Conservation (phyloP, 78 protist species). For the Blattamonas nauphoetae region DNA sequence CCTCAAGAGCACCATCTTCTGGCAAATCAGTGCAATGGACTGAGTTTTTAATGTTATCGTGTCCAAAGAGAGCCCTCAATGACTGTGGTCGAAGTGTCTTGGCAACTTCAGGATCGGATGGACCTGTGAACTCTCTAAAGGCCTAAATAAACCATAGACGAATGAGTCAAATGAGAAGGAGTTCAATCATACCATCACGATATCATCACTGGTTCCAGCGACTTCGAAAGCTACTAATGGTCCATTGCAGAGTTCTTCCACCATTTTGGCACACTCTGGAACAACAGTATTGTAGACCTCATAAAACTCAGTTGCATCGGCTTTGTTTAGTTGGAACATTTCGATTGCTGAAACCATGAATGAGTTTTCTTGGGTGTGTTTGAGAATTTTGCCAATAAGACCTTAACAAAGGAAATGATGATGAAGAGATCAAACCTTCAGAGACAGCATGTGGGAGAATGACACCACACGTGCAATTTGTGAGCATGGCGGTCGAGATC, state of each 20-base stretch:
- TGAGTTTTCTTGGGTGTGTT: not conserved
- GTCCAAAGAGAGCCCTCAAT: slow-evolving; percentile 48
- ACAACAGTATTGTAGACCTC: slow-evolving; percentile 60
- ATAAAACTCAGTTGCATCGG: slow-evolving; percentile 56
- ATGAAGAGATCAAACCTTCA: not conserved
- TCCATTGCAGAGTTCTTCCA: slow-evolving; percentile 16
- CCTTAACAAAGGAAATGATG: not conserved
- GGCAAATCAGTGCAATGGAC: slow-evolving; percentile 68
- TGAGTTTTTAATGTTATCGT: slow-evolving; percentile 31
- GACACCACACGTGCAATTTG: not conserved
- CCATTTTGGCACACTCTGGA: slow-evolving; percentile 30
- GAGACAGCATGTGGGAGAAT: not conserved
- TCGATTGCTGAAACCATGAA: slow-evolving; percentile 19
- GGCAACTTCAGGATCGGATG: slow-evolving; percentile 56
- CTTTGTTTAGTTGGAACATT: not conserved
- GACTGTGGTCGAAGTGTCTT: slow-evolving; percentile 33
- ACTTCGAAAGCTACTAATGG: slow-evolving; percentile 37
- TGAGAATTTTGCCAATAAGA: not conserved
- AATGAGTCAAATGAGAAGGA: not conserved
- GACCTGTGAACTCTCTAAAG: slow-evolving; percentile 48
- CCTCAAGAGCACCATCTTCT: slow-evolving; percentile 53
- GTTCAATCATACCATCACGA: not conserved
- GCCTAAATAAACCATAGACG: not conserved
- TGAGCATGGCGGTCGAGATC: not conserved
- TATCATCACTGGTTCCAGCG: not conserved